phyloP scores from a whole-genome alignment of 768 basidiomycete species.

The Kondoa malvinella region DNA sequence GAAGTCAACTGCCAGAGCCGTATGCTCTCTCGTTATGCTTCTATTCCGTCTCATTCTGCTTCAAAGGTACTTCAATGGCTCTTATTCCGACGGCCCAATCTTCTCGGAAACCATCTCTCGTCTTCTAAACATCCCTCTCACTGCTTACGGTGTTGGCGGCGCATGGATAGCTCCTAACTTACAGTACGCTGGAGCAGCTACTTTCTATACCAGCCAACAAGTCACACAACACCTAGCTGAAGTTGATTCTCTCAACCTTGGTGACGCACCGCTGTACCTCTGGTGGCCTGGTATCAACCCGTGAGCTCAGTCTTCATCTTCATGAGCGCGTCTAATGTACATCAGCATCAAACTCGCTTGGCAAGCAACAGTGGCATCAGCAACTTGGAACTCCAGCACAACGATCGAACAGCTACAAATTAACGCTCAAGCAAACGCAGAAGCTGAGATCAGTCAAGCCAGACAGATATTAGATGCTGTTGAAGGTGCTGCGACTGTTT shows the following conservation, averaged over 20 bases:
- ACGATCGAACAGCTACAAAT: not conserved
- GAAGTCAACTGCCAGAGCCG: not conserved
- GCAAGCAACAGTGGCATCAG: not conserved
- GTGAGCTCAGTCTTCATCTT: too few species aligned
- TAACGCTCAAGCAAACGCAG: not conserved
- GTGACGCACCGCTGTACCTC: not conserved
- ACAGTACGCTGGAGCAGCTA: not conserved
- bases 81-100: not conserved
- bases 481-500: not conserved
- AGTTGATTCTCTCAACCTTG: not conserved
- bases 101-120: not conserved
- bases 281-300: not conserved
- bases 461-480: not conserved
- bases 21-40: not conserved
- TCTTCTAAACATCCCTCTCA: not conserved
- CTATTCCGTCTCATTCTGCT: not conserved
- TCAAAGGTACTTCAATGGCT: not conserved
- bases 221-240: not conserved
- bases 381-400: not conserved
- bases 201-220: not conserved
- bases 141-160: not conserved
- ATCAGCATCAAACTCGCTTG: not conserved
- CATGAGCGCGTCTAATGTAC: too few species aligned
- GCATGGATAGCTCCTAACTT: not conserved
- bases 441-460: not conserved